Evolutionary conservation across 805 yeast genomes (phyloP).

Genomic region (Sungouiella blattae): DNA sequence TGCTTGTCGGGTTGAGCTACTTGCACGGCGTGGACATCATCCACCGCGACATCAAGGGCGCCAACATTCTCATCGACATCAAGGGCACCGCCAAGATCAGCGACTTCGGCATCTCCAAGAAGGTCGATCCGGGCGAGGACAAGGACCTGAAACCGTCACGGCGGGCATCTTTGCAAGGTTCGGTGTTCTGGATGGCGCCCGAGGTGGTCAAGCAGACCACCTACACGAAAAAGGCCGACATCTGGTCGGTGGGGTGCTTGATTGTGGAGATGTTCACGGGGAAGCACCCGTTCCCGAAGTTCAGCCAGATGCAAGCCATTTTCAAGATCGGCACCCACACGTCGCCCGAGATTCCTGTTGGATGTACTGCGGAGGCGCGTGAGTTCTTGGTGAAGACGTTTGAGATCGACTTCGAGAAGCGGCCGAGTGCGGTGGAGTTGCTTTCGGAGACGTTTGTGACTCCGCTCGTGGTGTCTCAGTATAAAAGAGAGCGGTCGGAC

Average conservation of each 20-base stretch:
- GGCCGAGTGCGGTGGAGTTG: conserved; percentile 73
- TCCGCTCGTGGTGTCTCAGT: conserved; percentile 40
- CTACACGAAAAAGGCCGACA: conserved; percentile 89
- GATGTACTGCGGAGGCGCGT: conserved; percentile 64
- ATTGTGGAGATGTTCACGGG: conserved; percentile 96
- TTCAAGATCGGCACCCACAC: conserved; percentile 87
- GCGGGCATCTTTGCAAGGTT: conserved; percentile 84
- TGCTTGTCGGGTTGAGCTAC: conserved; percentile 69
- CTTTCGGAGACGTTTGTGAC: conserved; percentile 61
- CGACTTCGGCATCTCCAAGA: conserved; percentile 77
- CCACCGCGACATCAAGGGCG: conserved; percentile 87
- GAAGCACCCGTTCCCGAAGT: conserved; percentile 91
- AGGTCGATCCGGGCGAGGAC: conserved; percentile 26
- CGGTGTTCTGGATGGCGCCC: conserved; percentile 97
- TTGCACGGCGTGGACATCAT: conserved; percentile 73
- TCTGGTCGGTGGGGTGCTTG: conserved; percentile 96
- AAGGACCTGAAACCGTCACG: conserved; percentile 29
- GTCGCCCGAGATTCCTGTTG: conserved; percentile 74
- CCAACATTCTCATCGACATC: conserved; percentile 76
- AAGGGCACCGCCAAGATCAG: conserved; percentile 80
- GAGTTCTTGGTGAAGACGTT: conserved; percentile 67
- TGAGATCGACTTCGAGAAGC: conserved; percentile 65
- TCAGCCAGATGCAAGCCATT: conserved; percentile 95
- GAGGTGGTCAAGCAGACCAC: conserved; percentile 94
- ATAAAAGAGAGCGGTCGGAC: no score